phyloP scores from a whole-genome alignment of 2,329 filamentous ascomycete species.

The Ascochyta rabiei region DNA sequence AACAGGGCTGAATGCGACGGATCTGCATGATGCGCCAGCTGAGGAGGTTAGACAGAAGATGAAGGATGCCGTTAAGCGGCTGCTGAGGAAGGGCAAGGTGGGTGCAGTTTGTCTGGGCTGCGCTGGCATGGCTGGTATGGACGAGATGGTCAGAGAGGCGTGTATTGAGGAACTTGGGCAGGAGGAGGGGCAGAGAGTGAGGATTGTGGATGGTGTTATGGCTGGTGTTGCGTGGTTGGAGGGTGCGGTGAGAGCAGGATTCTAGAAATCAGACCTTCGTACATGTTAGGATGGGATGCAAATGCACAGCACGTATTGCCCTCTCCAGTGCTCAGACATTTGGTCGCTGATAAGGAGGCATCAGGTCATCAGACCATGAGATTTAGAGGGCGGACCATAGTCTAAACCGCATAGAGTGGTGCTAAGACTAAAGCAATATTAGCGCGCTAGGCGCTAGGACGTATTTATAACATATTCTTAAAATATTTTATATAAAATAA shows the following conservation, averaged over 20 bases:
- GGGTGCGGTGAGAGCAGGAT: conserved; percentile 51
- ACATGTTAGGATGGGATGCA: neutral
- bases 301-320: neutral
- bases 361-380: too few species aligned
- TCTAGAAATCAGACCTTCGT: conserved; percentile 22
- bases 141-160: conserved; percentile 73
- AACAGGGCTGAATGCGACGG: conserved; percentile 78
- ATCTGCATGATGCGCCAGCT: conserved; percentile 73
- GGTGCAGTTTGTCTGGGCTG: conserved; percentile 82
- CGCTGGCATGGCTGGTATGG: conserved; percentile 88
- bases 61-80: conserved; percentile 69
- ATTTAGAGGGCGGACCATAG: too few species aligned
- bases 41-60: conserved; percentile 70
- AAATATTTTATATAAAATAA: too few species aligned
- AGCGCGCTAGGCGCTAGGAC: too few species aligned
- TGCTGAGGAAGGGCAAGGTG: conserved; percentile 65
- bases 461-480: too few species aligned
- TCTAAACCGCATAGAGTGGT: too few species aligned
- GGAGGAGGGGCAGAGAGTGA: conserved; percentile 63
- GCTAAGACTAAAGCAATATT: too few species aligned
- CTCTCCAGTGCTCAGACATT: neutral
- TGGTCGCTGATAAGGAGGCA: too few species aligned
- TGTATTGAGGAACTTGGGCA: conserved; percentile 68
- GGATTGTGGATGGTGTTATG: conserved; percentile 80
- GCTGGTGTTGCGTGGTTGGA: conserved; percentile 70